Conservation (phyloP, 2,329 filamentous ascomycete species). For the Trichoderma brevicompactum region DNA sequence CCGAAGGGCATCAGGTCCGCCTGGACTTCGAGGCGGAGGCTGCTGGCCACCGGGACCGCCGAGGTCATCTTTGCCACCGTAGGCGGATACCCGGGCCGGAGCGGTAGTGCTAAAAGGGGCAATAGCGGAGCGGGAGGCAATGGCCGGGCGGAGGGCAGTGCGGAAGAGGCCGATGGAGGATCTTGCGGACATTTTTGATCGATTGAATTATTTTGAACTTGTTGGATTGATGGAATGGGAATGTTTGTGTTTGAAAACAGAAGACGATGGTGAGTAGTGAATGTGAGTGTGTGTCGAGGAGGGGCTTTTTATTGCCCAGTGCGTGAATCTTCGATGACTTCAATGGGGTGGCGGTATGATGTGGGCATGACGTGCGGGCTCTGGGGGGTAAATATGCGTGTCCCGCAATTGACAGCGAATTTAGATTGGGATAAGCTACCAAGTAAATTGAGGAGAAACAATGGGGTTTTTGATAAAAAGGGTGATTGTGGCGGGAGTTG, state of each 20-base stretch:
- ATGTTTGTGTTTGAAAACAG: neutral
- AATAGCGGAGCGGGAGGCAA: slow-evolving; percentile 19
- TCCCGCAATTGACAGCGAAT: slow-evolving; percentile 9
- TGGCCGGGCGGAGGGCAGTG: slow-evolving; percentile 12
- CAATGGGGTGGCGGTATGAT: slow-evolving; percentile 17
- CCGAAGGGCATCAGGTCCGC: slow-evolving; percentile 37
- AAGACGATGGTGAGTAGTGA: neutral
- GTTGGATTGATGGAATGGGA: neutral
- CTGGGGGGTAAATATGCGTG: neutral
- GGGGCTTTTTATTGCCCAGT: neutral
- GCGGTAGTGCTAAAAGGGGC: slow-evolving; percentile 16
- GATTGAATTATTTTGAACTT: neutral
- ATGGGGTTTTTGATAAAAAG: neutral
- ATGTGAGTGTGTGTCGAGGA: neutral
- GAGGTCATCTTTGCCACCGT: slow-evolving; percentile 34
- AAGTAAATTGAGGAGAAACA: slow-evolving; percentile 4
- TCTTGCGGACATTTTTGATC: slow-evolving; percentile 18
- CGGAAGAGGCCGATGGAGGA: slow-evolving; percentile 10
- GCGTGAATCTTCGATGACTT: slow-evolving; percentile 15
- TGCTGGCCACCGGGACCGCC: slow-evolving; percentile 45
- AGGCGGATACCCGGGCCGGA: neutral
- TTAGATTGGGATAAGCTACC: neutral
- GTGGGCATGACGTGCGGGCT: slow-evolving; percentile 26
- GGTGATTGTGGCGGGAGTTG: slow-evolving; percentile 17
- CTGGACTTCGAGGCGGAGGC: slow-evolving; percentile 36